Conservation (phyloP, 2,329 filamentous ascomycete genomes). For the Penicillium corylophilum region DNA sequence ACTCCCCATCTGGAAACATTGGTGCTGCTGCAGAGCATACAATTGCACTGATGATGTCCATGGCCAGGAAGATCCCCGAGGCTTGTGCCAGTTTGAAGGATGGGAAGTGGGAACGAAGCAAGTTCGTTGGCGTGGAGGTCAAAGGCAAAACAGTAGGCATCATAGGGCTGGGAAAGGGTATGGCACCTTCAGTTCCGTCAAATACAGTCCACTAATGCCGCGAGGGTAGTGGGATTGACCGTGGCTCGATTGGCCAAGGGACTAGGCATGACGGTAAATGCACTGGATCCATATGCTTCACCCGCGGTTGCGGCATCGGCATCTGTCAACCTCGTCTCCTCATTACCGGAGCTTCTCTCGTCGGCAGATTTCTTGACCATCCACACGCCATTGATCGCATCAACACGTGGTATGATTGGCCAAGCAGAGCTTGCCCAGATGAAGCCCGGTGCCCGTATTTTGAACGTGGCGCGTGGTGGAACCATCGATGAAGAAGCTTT, state of each 20-base stretch:
- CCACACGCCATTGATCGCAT: slow-evolving; percentile 76
- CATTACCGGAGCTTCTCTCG: slow-evolving; percentile 61
- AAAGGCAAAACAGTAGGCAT: slow-evolving; percentile 74
- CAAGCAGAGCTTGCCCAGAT: slow-evolving; percentile 66
- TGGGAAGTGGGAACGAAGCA: slow-evolving; percentile 73
- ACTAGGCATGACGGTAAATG: slow-evolving; percentile 72
- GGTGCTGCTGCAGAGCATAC: slow-evolving; percentile 78
- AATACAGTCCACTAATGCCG: not conserved
- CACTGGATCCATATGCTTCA: slow-evolving; percentile 76
- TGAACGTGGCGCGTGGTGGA: slow-evolving; percentile 78
- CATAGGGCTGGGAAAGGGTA: slow-evolving; percentile 75
- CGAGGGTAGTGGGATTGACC: slow-evolving; percentile 63
- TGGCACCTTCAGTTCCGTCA: not conserved
- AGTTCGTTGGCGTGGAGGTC: slow-evolving; percentile 73
- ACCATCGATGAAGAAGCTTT: slow-evolving; percentile 77
- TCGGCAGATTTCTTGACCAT: slow-evolving; percentile 75
- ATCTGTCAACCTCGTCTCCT: slow-evolving; percentile 62
- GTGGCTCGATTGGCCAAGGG: slow-evolving; percentile 78
- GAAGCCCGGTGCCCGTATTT: slow-evolving; percentile 70
- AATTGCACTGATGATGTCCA: slow-evolving; percentile 69
- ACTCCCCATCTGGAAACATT: slow-evolving; percentile 77
- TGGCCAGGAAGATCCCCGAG: slow-evolving; percentile 70
- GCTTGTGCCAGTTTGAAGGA: slow-evolving; percentile 67
- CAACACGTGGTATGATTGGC: slow-evolving; percentile 71
- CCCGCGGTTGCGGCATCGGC: slow-evolving; percentile 67